Conservation (phyloP, 495 filamentous ascomycete species). For the Lindgomyces ingoldianus region DNA sequence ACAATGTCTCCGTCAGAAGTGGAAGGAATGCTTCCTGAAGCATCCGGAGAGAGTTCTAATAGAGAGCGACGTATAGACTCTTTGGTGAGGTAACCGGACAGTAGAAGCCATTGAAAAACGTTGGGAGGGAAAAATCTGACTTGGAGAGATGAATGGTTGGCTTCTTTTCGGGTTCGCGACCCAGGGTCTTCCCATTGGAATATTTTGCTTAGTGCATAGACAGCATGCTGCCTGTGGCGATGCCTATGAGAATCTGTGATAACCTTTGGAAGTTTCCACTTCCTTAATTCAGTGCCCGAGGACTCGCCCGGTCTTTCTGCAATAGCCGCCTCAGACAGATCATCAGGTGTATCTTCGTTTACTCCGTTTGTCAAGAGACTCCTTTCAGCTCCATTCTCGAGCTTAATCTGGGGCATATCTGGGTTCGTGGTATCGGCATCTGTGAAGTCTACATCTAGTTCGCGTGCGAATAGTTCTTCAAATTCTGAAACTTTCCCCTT, state of each 20-base stretch:
- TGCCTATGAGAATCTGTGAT: slow-evolving; percentile 24
- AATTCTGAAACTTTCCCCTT: slow-evolving; percentile 53
- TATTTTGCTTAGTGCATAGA: slow-evolving; percentile 58
- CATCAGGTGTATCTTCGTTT: background rate
- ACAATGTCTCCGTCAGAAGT: slow-evolving; percentile 41
- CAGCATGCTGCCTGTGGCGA: slow-evolving; percentile 46
- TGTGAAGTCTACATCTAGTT: slow-evolving; percentile 30
- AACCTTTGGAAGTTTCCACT: slow-evolving; percentile 31
- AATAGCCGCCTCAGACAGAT: background rate
- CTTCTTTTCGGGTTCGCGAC: slow-evolving; percentile 25
- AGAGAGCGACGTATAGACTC: slow-evolving; percentile 37
- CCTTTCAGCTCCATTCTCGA: slow-evolving; percentile 2
- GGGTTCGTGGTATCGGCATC: background rate
- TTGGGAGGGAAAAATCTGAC: slow-evolving; percentile 44
- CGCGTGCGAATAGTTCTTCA: slow-evolving; percentile 52
- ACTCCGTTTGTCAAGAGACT: slow-evolving; percentile 17
- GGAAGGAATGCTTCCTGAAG: background rate
- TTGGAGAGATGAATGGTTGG: slow-evolving; percentile 10
- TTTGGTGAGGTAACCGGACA: slow-evolving; percentile 40
- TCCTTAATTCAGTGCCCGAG: background rate
- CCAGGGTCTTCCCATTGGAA: slow-evolving; percentile 46
- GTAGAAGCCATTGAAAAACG: slow-evolving; percentile 44
- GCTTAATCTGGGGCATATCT: background rate
- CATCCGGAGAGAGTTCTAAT: background rate
- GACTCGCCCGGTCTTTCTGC: background rate